These are phyloP conservation scores for Oryza brachyantha DNA, from an alignment of 176 grass and related monocot genomes.

Conservation along the genomic window DNA sequence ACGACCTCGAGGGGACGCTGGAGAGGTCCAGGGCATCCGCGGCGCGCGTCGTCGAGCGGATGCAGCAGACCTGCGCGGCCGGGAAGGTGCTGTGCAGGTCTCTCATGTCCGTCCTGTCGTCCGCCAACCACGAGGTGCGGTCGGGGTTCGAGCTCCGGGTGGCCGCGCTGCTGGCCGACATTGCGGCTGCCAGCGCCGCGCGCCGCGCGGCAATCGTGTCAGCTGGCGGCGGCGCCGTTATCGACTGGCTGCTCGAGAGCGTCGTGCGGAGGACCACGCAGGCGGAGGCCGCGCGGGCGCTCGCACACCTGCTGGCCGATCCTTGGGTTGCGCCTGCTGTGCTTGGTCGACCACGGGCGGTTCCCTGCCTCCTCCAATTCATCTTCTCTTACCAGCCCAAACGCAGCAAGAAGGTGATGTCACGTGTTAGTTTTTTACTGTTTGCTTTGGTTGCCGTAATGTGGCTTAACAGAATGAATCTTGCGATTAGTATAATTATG, in stretches of 20 bases:
- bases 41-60: slow-evolving; percentile 58
- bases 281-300: slow-evolving; percentile 78
- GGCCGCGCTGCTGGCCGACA: slow-evolving; percentile 85
- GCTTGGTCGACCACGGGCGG: slow-evolving; percentile 60
- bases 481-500: neutral
- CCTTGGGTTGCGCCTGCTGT: slow-evolving; percentile 54
- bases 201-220: slow-evolving; percentile 75
- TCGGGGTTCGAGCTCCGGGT: slow-evolving; percentile 89
- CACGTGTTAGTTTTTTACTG: neutral
- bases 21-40: slow-evolving; percentile 63
- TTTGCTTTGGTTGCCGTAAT: slow-evolving; percentile 19
- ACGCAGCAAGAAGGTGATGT: slow-evolving; percentile 62
- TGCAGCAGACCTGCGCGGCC: slow-evolving; percentile 68
- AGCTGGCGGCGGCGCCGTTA: slow-evolving; percentile 67
- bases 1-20: slow-evolving; percentile 69
- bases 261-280: slow-evolving; percentile 66
- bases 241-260: slow-evolving; percentile 90
- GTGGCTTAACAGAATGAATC: slow-evolving; percentile 7
- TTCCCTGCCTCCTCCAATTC: slow-evolving; percentile 79
- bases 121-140: slow-evolving; percentile 88
- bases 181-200: slow-evolving; percentile 62
- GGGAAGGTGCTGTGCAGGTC: slow-evolving; percentile 74
- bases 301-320: slow-evolving; percentile 75
- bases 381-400: slow-evolving; percentile 96
- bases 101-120: slow-evolving; percentile 71